phyloP scores from a whole-genome alignment of 345 rosid genomes.

The Euphorbia pulcherrima region DNA sequence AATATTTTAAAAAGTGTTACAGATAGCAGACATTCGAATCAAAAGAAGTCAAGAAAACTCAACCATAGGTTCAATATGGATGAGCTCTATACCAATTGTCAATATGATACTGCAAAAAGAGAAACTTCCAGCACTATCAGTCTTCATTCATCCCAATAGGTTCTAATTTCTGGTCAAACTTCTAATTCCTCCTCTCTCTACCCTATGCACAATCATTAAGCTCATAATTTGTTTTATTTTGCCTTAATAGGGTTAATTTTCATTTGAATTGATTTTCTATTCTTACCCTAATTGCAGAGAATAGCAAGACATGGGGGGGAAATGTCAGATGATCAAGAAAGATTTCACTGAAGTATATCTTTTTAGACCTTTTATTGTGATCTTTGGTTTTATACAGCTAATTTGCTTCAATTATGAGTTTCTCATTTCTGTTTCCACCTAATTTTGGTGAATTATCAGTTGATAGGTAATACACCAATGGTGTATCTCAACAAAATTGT shows the following conservation, averaged over 20 bases:
- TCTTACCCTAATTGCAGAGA: neutral
- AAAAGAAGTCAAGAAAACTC: no score
- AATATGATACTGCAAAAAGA: no score
- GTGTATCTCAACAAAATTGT: conserved; percentile 83
- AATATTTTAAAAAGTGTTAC: no score
- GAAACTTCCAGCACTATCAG: no score
- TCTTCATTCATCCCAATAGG: neutral
- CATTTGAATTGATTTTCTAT: neutral
- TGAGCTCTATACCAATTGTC: no score
- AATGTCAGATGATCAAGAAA: conserved; percentile 6
- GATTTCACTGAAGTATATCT: conserved; percentile 5
- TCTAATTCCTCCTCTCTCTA: neutral
- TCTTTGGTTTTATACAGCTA: neutral
- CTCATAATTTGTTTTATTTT: neutral
- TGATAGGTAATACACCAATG: conserved; percentile 94
- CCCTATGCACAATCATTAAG: neutral
- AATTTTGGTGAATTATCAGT: conserved; percentile 33
- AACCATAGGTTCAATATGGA: no score
- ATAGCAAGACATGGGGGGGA: neutral
- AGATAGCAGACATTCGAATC: no score
- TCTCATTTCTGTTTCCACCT: neutral
- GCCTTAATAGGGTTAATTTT: neutral
- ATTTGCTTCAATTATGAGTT: neutral
- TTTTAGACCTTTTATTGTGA: neutral
- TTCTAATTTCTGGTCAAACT: neutral